Conservation (phyloP, 768 basidiomycete species). For the Leucogyrophana mollusca region DNA sequence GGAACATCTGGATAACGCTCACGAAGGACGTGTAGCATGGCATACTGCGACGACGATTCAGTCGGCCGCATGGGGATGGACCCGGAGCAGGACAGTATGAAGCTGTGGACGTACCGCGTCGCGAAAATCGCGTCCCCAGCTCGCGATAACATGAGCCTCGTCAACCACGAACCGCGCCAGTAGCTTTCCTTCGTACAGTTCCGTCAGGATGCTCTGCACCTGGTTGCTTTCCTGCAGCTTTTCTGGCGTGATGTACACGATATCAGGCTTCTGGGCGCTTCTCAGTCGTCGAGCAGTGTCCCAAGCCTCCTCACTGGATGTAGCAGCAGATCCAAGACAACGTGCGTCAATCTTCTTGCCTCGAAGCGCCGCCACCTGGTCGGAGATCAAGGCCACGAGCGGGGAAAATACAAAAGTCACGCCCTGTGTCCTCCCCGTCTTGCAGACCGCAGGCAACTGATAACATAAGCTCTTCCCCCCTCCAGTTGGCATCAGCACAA, state of each 20-base stretch:
- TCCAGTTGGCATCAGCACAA: conserved; percentile 96
- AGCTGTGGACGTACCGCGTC: conserved; percentile 53
- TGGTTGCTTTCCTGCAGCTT: conserved; percentile 63
- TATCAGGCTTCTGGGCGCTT: conserved; percentile 47
- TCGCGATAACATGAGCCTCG: conserved; percentile 93
- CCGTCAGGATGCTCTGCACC: conserved; percentile 54
- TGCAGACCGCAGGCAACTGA: conserved; percentile 87
- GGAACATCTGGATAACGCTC: conserved; percentile 76
- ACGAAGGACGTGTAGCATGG: conserved; percentile 64
- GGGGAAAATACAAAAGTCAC: conserved; percentile 92
- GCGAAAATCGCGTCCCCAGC: conserved; percentile 94
- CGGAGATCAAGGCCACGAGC: conserved; percentile 82
- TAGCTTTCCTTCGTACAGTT: conserved; percentile 53
- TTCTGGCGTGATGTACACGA: conserved; percentile 93
- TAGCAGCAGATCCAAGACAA: conserved; percentile 61
- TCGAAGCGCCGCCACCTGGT: conserved; percentile 75
- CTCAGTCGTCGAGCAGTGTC: conserved; percentile 44
- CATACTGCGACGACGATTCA: conserved; percentile 49
- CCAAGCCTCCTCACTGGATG: conserved; percentile 34
- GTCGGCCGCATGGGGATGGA: background rate
- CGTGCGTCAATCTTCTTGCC: conserved; percentile 68
- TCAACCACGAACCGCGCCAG: conserved; percentile 93
- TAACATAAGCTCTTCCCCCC: conserved; percentile 90
- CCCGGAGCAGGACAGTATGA: conserved; percentile 7
- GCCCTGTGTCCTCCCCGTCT: conserved; percentile 66